Conservation (phyloP, 805 yeast genomes). For the Candida saitoana region DNA sequence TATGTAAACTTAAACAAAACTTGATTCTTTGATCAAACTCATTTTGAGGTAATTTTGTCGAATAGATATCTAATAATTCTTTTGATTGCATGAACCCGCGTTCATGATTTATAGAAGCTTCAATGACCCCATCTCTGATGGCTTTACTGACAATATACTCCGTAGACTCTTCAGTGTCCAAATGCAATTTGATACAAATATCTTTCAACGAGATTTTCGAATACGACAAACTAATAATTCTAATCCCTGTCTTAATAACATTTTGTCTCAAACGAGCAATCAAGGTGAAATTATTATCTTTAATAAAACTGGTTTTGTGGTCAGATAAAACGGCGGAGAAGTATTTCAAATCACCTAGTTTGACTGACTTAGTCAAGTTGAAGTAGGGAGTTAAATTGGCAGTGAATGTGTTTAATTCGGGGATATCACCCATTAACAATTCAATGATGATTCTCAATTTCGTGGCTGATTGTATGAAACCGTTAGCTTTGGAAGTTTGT, state of each 20-base stretch:
- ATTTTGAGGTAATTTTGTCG: constrained; percentile 79
- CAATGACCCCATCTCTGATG: constrained; percentile 95
- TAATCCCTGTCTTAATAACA: constrained; percentile 95
- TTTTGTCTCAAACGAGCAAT: constrained; percentile 90
- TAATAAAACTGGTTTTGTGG: constrained; percentile 58
- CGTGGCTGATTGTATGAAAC: constrained; percentile 85
- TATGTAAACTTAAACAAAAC: constrained; percentile 85
- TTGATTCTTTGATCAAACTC: constrained; percentile 91
- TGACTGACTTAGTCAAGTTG: constrained; percentile 85
- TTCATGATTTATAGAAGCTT: constrained; percentile 88
- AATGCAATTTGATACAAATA: constrained; percentile 84
- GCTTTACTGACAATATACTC: constrained; percentile 97
- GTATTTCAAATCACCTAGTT: constrained; percentile 80
- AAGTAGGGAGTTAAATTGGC: constrained; percentile 74
- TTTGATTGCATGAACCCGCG: constrained; percentile 87
- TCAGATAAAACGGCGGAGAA: constrained; percentile 68
- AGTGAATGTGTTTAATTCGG: constrained; percentile 78
- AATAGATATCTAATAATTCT: constrained; percentile 81
- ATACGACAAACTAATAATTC: constrained; percentile 87
- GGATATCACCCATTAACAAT: constrained; percentile 93
- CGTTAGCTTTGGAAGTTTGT: constrained; percentile 76
- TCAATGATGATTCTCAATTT: constrained; percentile 86
- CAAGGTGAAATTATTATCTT: constrained; percentile 78
- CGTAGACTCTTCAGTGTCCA: constrained; percentile 92
- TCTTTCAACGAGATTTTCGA: constrained; percentile 88